A percentile compares a stretch with the other conserved stretches of the same genome.
Conservation (phyloP, 257 asterid genomes). For the Ajuga chamaepitys region DNA sequence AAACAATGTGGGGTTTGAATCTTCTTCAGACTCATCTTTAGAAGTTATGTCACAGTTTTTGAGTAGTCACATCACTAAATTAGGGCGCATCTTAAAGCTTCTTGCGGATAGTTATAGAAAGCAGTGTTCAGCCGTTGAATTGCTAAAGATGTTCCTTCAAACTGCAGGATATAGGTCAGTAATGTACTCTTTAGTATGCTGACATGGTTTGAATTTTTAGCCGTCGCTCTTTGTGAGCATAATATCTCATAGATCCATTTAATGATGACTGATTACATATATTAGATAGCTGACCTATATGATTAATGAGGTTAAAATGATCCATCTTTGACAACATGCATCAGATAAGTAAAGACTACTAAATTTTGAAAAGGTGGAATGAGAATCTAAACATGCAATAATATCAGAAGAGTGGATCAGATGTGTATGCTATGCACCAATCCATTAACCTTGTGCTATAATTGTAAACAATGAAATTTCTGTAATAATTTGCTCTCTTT, state of each 20-base stretch:
- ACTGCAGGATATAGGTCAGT: conserved; percentile 72
- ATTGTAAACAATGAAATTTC: too few species aligned
- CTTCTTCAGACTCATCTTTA: conserved; percentile 68
- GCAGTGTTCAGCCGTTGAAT: conserved; percentile 83
- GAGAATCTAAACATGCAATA: background rate
- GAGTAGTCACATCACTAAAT: conserved; percentile 68
- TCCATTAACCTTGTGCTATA: background rate
- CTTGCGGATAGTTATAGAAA: conserved; percentile 82
- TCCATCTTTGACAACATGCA: background rate
- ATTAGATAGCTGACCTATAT: background rate
- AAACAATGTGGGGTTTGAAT: conserved; percentile 63
- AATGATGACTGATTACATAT: conserved; percentile 13
- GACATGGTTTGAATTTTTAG: background rate
- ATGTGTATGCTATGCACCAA: background rate
- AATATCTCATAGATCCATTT: conserved; percentile 5
- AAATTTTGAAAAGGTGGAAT: background rate
- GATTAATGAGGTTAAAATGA: background rate
- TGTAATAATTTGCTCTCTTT: background rate
- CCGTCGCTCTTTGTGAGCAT: background rate
- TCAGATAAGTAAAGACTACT: background rate
- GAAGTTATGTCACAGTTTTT: conserved; percentile 69
- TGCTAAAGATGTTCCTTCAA: conserved; percentile 89
- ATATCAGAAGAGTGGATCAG: background rate
- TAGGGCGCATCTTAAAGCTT: conserved; percentile 72
- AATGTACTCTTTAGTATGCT: conserved; percentile 17